phyloP scores from a whole-genome alignment of 495 filamentous ascomycete species.

The Achaetomiella virescens region DNA sequence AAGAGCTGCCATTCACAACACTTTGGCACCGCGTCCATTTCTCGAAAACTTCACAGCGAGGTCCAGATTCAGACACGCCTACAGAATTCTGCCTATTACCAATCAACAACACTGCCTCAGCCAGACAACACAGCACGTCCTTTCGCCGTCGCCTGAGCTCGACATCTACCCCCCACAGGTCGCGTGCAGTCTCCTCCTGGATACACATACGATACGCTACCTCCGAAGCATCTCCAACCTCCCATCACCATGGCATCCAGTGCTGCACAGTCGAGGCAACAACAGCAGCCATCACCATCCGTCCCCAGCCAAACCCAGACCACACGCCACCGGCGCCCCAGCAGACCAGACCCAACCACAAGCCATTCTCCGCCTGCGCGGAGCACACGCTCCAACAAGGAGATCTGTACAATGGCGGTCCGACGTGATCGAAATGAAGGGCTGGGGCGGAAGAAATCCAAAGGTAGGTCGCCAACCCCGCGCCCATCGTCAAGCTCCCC shows the following conservation, averaged over 20 bases:
- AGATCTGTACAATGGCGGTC: conserved; percentile 81
- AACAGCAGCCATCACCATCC: conserved; percentile 12
- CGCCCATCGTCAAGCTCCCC: neutral
- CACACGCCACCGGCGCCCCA: neutral
- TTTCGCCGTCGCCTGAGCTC: too few relatives aligned
- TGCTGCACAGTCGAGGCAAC: conserved; percentile 7
- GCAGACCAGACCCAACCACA: conserved; percentile 26
- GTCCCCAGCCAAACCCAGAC: conserved; percentile 19
- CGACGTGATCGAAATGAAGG: conserved; percentile 96
- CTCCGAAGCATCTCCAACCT: neutral
- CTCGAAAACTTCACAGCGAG: too few relatives aligned
- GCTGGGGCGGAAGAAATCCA: conserved; percentile 85
- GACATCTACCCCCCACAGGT: too few relatives aligned
- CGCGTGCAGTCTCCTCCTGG: too few relatives aligned
- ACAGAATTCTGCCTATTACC: too few relatives aligned
- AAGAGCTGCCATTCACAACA: too few relatives aligned
- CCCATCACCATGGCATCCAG: conserved; percentile 19
- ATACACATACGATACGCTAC: too few relatives aligned
- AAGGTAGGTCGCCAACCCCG: conserved; percentile 51
- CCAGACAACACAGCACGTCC: too few relatives aligned
- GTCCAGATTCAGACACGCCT: too few relatives aligned
- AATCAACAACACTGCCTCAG: too few relatives aligned
- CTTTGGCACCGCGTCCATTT: too few relatives aligned
- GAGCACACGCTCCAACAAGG: conserved; percentile 31
- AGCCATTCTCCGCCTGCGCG: conserved; percentile 43